These are phyloP conservation scores for Kuraishia piskuri DNA, from an alignment of 805 yeast species.

Conservation along the genomic window DNA sequence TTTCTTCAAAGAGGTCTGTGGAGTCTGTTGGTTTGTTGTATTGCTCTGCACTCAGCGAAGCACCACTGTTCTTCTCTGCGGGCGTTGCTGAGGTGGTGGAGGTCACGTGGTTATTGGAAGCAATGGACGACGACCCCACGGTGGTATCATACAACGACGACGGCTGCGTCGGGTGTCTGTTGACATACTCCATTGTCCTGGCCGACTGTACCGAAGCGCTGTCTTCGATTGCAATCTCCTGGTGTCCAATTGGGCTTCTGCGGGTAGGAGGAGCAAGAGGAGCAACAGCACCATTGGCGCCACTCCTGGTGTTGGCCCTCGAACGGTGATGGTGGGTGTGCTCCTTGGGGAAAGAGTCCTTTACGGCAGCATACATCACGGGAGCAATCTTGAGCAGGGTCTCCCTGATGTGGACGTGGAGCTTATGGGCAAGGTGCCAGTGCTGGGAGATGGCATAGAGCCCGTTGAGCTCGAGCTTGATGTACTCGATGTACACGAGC, in stretches of 20 bases:
- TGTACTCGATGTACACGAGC: slow-evolving; percentile 35
- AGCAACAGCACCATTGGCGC: no score
- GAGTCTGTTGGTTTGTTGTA: background rate
- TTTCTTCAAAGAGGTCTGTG: background rate
- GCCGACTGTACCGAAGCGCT: background rate
- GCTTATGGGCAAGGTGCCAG: slow-evolving; percentile 40
- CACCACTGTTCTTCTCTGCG: background rate
- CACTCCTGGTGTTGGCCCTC: background rate
- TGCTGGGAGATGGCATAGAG: slow-evolving; percentile 41
- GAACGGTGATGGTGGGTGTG: background rate
- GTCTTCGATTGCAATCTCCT: background rate
- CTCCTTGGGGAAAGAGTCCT: slow-evolving; percentile 20
- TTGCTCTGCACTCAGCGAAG: background rate
- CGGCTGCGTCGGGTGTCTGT: background rate
- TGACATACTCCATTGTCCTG: background rate
- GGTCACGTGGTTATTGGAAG: background rate
- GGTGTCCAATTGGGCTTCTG: background rate
- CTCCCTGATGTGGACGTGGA: slow-evolving; percentile 37
- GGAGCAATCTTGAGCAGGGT: slow-evolving; percentile 35
- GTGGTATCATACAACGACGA: background rate
- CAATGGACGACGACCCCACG: background rate
- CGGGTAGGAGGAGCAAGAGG: no score
- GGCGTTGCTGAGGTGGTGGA: background rate
- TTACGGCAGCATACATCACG: slow-evolving; percentile 26
- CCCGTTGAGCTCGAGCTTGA: slow-evolving; percentile 39